Base-by-base conservation (phyloP, 169 alveolate genomes). In the Eimeria tenella region DNA sequence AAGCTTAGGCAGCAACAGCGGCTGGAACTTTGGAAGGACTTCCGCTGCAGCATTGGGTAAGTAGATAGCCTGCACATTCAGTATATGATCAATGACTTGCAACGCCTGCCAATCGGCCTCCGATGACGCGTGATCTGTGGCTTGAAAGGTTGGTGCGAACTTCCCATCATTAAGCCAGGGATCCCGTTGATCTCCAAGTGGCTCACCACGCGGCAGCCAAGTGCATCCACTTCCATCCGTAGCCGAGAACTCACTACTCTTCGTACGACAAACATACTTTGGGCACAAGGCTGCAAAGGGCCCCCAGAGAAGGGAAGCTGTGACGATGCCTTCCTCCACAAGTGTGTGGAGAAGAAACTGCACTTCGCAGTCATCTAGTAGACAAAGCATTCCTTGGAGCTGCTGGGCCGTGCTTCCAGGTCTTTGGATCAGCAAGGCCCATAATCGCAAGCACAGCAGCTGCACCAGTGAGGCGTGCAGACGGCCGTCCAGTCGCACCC, bases 401-500 rank as follows among this genome's bases (percentile, higher is more conserved):
- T 90, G 88, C 86, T 49, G 77, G 11, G 94, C 94, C 9, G 94
- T 70, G 94, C 94, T 90, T 11, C 90, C 94, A 0, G 94, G 94
- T n/a, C 86, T 56, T 17, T 74, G 68, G 42, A 53, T 31, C 49
- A 90, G 90, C 73, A 90, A 89, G 23, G 49, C 3, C 94, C 94
- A 90, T 23, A 65, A 56, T 55, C 90, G 53, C 25, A 90, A 89
- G 4, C 68, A 49, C 50, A 90, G 89, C 65, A 90, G 82, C 82
- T 90, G 94, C 58, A 90, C 89, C 9, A 90, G 83, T 11, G 90
- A 75, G 5, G 58, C 81, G 68, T 90, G 88, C 68, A 90, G 58
- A 5, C 94, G 94, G n/a, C 94, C 94, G 21, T 90, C 94, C n/a
- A 90, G 82, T 3, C 94, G 94, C 65, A 90, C 53, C 94, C 94